phyloP scores from a whole-genome alignment of 2,329 filamentous ascomycete species.

The Emydomyces testavorans region DNA sequence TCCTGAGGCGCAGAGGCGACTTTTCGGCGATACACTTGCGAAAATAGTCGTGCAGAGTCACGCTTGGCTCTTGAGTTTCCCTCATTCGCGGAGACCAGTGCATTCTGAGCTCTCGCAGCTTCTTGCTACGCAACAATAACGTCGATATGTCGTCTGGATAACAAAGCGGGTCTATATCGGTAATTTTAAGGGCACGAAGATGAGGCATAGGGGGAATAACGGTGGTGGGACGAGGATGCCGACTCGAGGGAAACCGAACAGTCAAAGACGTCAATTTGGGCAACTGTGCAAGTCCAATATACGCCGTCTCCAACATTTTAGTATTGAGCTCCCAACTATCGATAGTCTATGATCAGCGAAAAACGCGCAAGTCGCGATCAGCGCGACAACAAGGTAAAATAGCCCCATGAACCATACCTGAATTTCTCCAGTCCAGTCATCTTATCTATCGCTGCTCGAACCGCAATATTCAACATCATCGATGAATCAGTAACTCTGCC shows the following conservation, averaged over 20 bases:
- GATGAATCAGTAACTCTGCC: conserved; percentile 52
- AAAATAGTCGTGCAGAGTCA: conserved; percentile 45
- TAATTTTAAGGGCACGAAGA: conserved; percentile 43
- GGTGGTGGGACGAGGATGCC: conserved; percentile 46
- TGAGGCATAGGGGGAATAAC: conserved; percentile 47
- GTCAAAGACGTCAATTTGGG: conserved; percentile 43
- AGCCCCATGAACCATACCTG: conserved; percentile 31
- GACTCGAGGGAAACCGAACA: conserved; percentile 44
- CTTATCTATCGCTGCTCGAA: conserved; percentile 48
- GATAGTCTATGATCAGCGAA: conserved; percentile 2
- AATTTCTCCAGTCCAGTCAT: conserved; percentile 47
- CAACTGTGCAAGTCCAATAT: conserved; percentile 43
- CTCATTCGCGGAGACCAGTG: conserved; percentile 55
- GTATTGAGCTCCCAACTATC: conserved; percentile 49
- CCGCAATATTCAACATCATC: conserved; percentile 51
- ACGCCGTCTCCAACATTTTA: conserved; percentile 49
- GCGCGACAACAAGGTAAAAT: neutral
- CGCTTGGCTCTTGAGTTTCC: conserved; percentile 45
- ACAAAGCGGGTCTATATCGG: conserved; percentile 52
- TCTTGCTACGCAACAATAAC: conserved; percentile 43
- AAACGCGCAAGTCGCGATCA: neutral
- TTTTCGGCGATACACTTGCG: conserved; percentile 42
- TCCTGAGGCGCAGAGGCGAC: conserved; percentile 39
- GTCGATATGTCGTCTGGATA: conserved; percentile 52
- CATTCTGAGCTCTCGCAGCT: conserved; percentile 44